Evolutionary conservation across 345 rosid genomes (phyloP).

Genomic region (Geranium rotundifolium): DNA sequence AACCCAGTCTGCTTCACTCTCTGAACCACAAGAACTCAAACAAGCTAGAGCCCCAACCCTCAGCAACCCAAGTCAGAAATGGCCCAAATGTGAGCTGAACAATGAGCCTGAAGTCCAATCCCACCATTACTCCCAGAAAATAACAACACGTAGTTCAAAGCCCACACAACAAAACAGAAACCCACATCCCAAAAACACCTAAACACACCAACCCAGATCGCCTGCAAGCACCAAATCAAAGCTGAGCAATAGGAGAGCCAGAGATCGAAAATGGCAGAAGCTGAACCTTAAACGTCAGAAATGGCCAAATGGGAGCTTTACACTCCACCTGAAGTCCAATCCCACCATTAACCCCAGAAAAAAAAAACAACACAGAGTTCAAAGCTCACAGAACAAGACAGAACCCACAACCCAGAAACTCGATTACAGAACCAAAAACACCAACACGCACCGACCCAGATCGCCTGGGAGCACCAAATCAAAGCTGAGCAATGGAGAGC

Average conservation of each 20-base stretch:
- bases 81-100: too few relatives aligned
- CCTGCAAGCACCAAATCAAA: background rate
- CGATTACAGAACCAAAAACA: background rate
- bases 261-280: background rate
- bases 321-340: too few relatives aligned
- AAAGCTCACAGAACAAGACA: background rate
- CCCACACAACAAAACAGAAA: background rate
- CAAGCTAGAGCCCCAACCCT: background rate
- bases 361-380: background rate
- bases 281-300: background rate
- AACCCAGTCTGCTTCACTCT: too few relatives aligned
- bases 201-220: background rate
- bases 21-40: too few relatives aligned
- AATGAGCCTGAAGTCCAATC: too few relatives aligned
- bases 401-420: background rate
- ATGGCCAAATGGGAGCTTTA: too few relatives aligned
- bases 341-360: background rate
- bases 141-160: background rate
- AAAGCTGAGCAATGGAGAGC: background rate
- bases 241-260: background rate
- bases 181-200: background rate
- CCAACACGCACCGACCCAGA: background rate
- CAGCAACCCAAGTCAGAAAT: background rate
- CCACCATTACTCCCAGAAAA: background rate
- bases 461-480: background rate